Base-by-base conservation (phyloP, 148 eudicot genomes). In the Amaranthus palmeri region DNA sequence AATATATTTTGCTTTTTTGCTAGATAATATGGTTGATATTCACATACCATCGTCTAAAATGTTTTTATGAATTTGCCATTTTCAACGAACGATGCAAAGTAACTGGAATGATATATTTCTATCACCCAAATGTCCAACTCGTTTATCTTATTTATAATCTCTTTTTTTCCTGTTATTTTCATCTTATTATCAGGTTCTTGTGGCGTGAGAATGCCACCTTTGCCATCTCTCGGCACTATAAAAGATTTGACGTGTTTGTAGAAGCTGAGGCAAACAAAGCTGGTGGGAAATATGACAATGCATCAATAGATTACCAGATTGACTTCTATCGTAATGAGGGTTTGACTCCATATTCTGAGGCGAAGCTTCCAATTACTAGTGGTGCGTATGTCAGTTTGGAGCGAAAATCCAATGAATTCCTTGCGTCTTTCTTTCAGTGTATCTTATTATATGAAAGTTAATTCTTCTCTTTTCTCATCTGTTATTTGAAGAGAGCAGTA, bases 191-290 rank as follows among this genome's bases (percentile, higher is more conserved):
- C 82, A 93, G 98, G 86, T 93, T 90, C 79, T 87, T 93, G 84
- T 93, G 98, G 98, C 93, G 98, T 42, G 88, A 93, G 79, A 93
- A 90, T 87, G 93, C 96, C 59, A 86, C 96, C 67, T 88, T 88
- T 83, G 96, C 98, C 55, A 93, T 93, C 76, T 93, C 98, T 71
- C 88, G 91, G 77, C 98, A 93, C 80, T 93, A 93, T 65, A 78
- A 76, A 74, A 95, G 98, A 71, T 93, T 88, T 73, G 96, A 93
- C 60, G 98, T 93, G 68, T 93, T 93, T 86, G 89, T 74, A 67
- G 98, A 93, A 86, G 98, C 98, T 54, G 96, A 90, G 78, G 98
- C 98, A 60, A 93, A 93, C 77, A 93, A 93, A 82, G 92, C 87
- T 62, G 96, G 87, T 65, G 92, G 88, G 70, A 93, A 93, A 64